These are phyloP conservation scores for Aspergillus olivimuriae DNA, from an alignment of 495 filamentous ascomycete species.

Conservation along the genomic window DNA sequence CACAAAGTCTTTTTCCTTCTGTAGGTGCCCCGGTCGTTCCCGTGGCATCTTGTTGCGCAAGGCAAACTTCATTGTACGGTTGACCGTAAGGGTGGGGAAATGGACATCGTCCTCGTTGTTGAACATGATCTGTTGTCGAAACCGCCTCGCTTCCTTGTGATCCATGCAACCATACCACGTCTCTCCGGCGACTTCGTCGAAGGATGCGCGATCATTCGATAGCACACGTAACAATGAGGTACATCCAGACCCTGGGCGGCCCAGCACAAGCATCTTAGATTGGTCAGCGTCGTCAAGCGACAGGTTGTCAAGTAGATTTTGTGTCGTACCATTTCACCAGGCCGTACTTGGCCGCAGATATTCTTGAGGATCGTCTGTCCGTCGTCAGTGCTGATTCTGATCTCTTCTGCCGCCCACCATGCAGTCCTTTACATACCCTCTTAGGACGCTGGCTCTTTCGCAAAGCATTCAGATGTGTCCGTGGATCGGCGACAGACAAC, in stretches of 20 bases:
- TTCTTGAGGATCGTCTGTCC: constrained; percentile 32
- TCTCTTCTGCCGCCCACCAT: not conserved
- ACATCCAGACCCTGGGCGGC: constrained; percentile 39
- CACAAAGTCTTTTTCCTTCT: constrained; percentile 44
- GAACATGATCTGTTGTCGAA: constrained; percentile 40
- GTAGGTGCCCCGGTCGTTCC: constrained; percentile 53
- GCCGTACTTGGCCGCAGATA: constrained; percentile 30
- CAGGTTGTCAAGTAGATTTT: not conserved
- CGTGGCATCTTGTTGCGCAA: constrained; percentile 60
- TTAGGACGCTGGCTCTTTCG: constrained; percentile 16
- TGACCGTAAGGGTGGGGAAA: constrained; percentile 74
- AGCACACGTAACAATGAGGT: constrained; percentile 35
- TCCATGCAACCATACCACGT: constrained; percentile 32
- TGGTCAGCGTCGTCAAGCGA: not conserved
- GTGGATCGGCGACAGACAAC: constrained; percentile 29
- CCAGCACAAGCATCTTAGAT: constrained; percentile 33
- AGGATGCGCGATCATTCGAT: constrained; percentile 31
- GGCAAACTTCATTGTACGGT: constrained; percentile 77
- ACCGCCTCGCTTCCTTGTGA: constrained; percentile 23
- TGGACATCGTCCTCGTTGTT: constrained; percentile 61
- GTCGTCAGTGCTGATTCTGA: not conserved
- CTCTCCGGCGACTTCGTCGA: constrained; percentile 29
- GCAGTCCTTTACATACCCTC: constrained; percentile 18
- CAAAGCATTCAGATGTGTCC: constrained; percentile 20
- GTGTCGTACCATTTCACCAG: constrained; percentile 34